phyloP scores from a whole-genome alignment of 768 basidiomycete genomes.

The Steccherinum ochraceum region DNA sequence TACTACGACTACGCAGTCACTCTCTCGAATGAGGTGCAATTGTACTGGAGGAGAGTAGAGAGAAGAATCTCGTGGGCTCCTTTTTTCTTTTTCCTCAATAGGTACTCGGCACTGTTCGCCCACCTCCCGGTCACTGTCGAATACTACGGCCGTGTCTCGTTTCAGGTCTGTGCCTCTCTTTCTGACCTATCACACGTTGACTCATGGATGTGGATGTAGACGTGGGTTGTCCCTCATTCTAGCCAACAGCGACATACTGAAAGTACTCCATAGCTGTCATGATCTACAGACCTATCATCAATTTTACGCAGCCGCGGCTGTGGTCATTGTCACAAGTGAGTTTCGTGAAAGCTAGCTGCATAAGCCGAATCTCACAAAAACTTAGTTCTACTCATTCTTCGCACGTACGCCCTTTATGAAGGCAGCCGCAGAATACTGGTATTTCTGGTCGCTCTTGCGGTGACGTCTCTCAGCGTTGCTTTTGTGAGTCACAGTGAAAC shows the following conservation, averaged over 20 bases:
- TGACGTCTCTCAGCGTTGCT: slow-evolving; percentile 3
- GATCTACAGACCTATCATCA: slow-evolving; percentile 2
- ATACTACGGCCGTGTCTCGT: background rate
- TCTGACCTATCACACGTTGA: background rate
- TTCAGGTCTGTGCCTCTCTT: background rate
- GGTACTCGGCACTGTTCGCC: slow-evolving; percentile 16
- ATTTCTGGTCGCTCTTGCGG: slow-evolving; percentile 4
- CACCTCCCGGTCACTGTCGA: slow-evolving; percentile 14
- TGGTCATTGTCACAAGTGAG: slow-evolving; percentile 2
- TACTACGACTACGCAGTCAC: slow-evolving; percentile 44
- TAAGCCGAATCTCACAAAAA: background rate
- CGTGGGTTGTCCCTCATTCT: background rate
- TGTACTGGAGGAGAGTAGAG: slow-evolving; percentile 43
- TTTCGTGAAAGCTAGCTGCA: background rate
- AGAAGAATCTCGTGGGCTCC: slow-evolving; percentile 9
- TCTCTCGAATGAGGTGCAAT: slow-evolving; percentile 32
- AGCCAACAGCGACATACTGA: no score
- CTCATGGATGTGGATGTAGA: background rate
- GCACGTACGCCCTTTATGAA: slow-evolving; percentile 20
- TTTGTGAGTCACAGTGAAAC: background rate
- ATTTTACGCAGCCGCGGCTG: background rate
- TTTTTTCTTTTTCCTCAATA: slow-evolving; percentile 13
- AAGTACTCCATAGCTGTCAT: background rate
- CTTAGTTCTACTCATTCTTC: slow-evolving; percentile 16
- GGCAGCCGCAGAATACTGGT: slow-evolving; percentile 17